Base-by-base conservation (phyloP, 805 yeast species). In the Kluyveromyces dobzhanskii region DNA sequence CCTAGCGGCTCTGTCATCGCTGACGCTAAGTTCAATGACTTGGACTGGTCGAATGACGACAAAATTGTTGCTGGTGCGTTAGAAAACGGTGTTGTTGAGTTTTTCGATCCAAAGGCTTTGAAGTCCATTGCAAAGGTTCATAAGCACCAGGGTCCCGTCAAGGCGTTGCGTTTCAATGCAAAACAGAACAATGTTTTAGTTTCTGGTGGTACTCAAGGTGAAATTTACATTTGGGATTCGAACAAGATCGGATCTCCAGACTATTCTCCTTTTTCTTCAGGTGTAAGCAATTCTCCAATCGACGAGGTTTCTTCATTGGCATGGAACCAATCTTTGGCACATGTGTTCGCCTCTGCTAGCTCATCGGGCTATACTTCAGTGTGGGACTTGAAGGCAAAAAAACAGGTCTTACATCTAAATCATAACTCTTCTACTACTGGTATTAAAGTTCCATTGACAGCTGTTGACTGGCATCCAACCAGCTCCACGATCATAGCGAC, bases 401-500 rank as follows among this genome's bases (percentile, higher is more conserved):
- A 85, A 54, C 97, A 90, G 63, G 95, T 90, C 17, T 66, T 92
- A 44, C 95, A 86, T 59, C 70, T 92, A 57, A 73, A 78, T 41
- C 85, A 85, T 60, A 67, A 78, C 17, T 77, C 80, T 6, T 65
- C 75, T 10, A 50, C 57, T 16, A 59, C 69, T 3, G 63, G 66
- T 12, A 58, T 67, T 21, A 74, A 81, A 53, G 80, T 87, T 17
- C 80, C 80, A 40, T 71, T 90, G 37, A 77, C 94, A 26, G 73
- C 75, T 44, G 94, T 92, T 11, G 86, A 81, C 42, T 92, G 99
- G 99, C 97, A 92, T 61, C 98, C 99, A 41, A 65, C 73, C 32
- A 80, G 80, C 63, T 77, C 90, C 42, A 90, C 97, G 12, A 81
- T 77, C 57, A 73, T 92, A 43, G 78, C 84, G 19, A 90, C 97